Evolutionary conservation across 2,329 filamentous ascomycete genomes (phyloP).

Genomic region (Helminthosporium solani): DNA sequence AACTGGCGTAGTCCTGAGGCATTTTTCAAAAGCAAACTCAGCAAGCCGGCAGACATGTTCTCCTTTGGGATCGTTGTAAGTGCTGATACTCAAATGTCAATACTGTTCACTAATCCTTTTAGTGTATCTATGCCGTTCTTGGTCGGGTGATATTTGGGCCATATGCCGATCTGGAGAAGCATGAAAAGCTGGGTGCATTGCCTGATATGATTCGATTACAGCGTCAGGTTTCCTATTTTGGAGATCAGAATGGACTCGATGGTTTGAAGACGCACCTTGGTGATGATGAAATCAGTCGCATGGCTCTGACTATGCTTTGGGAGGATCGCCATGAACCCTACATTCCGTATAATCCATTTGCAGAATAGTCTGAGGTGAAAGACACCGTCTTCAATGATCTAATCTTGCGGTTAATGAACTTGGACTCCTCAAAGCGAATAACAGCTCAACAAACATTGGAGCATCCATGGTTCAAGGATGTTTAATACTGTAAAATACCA

Average conservation of each 20-base stretch:
- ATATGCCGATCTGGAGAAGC: conserved; percentile 26
- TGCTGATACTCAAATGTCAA: conserved; percentile 1
- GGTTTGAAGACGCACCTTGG: conserved; percentile 37
- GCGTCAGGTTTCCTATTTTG: conserved; percentile 36
- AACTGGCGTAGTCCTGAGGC: conserved; percentile 38
- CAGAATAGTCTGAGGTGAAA: conserved; percentile 33
- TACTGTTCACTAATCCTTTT: conserved; percentile 7
- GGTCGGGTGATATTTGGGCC: conserved; percentile 25
- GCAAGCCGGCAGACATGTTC: conserved; percentile 32
- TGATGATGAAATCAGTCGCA: conserved; percentile 33
- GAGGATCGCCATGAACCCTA: conserved; percentile 33
- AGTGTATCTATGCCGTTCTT: conserved; percentile 30
- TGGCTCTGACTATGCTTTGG: conserved; percentile 37
- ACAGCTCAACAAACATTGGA: conserved; percentile 44
- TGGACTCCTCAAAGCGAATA: conserved; percentile 45
- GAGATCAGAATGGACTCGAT: conserved; percentile 23
- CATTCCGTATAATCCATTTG: conserved; percentile 36
- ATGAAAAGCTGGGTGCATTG: conserved; percentile 22
- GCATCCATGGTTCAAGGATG: conserved; percentile 37
- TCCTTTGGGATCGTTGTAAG: conserved; percentile 33
- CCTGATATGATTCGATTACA: conserved; percentile 27
- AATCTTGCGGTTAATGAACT: conserved; percentile 42
- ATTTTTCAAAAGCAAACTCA: conserved; percentile 26
- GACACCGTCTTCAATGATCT: conserved; percentile 46
- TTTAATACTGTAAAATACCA: too few relatives aligned